Conservation (phyloP, 352 stramenopile genomes). For the Phytopythium oedochilum region DNA sequence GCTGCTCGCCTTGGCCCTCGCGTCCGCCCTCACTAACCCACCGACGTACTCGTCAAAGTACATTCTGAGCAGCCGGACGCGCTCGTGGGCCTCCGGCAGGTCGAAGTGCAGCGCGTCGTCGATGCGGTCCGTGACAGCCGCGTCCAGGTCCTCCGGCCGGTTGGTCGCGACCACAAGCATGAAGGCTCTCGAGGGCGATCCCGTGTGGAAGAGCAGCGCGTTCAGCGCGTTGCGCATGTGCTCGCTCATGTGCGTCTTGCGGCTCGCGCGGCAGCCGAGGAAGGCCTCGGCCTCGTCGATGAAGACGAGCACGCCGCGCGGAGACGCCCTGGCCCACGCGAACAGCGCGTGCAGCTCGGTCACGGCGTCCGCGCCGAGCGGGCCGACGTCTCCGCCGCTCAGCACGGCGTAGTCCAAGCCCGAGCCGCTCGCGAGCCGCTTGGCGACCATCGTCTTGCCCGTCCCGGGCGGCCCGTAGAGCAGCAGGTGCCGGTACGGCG, state of each 20-base stretch:
- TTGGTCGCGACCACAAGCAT: conserved; percentile 86
- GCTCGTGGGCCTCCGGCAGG: conserved; percentile 55
- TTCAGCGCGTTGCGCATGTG: conserved; percentile 82
- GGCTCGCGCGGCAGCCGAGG: conserved; percentile 60
- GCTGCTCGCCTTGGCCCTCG: neutral
- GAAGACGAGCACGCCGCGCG: conserved; percentile 78
- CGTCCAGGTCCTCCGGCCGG: conserved; percentile 73
- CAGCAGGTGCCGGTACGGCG: conserved; percentile 79
- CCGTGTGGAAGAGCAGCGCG: conserved; percentile 79
- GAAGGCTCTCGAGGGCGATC: conserved; percentile 62
- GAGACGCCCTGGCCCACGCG: conserved; percentile 70
- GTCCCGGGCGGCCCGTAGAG: conserved; percentile 82
- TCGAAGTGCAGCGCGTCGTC: conserved; percentile 83
- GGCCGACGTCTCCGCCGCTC: conserved; percentile 80
- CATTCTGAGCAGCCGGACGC: conserved; percentile 59
- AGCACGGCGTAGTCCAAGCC: conserved; percentile 84
- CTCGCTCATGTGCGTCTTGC: conserved; percentile 83
- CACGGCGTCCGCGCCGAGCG: conserved; percentile 66
- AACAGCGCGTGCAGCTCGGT: conserved; percentile 83
- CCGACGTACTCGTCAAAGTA: conserved; percentile 66
- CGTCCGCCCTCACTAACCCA: conserved; percentile 5
- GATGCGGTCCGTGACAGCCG: conserved; percentile 73
- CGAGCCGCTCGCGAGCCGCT: conserved; percentile 55
- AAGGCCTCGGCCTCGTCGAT: conserved; percentile 88
- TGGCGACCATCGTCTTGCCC: conserved; percentile 88